A percentile compares a stretch with the other conserved stretches of the same genome.
These are phyloP conservation scores for Stephania cephalantha DNA, from an alignment of 164 flowering plant genomes.

Conservation along the genomic window DNA sequence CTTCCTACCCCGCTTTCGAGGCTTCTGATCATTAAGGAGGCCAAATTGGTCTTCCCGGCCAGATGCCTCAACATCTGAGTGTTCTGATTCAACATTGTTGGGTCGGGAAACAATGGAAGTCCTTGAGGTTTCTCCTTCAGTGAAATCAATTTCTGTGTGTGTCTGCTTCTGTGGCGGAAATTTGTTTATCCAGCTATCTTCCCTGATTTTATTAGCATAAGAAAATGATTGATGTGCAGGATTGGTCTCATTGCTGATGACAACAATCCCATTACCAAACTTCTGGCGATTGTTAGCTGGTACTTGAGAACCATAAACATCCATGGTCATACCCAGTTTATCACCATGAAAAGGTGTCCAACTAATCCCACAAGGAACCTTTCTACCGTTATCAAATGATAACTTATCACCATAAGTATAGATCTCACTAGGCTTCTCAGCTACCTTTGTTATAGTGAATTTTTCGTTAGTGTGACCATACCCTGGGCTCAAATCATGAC, in stretches of 20 bases:
- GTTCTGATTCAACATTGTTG: constrained; percentile 50
- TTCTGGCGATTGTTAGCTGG: constrained; percentile 21
- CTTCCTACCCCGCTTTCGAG: constrained; percentile 86
- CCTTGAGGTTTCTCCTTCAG: constrained; percentile 48
- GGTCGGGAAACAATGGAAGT: constrained; percentile 32
- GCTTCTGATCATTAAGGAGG: constrained; percentile 53
- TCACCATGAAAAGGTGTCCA: constrained; percentile 40
- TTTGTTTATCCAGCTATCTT: constrained; percentile 34
- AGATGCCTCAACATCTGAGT: constrained; percentile 68
- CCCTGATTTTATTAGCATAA: constrained; percentile 34
- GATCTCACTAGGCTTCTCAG: constrained; percentile 44
- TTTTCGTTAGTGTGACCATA: constrained; percentile 48
- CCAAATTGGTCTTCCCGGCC: constrained; percentile 51
- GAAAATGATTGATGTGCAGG: constrained; percentile 9
- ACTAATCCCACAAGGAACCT: constrained; percentile 33
- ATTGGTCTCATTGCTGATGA: constrained; percentile 12
- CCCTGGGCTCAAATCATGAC: constrained; percentile 56
- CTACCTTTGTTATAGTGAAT: constrained; percentile 52
- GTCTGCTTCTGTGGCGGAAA: constrained; percentile 50
- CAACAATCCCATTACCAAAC: constrained; percentile 23
- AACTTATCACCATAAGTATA: constrained; percentile 36
- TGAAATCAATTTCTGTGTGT: constrained; percentile 68
- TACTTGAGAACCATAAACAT: constrained; percentile 27
- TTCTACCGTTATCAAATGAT: constrained; percentile 33
- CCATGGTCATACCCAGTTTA: constrained; percentile 33